These are phyloP conservation scores for Stephania cephalantha DNA, from an alignment of 164 flowering plant genomes.

Conservation along the genomic window DNA sequence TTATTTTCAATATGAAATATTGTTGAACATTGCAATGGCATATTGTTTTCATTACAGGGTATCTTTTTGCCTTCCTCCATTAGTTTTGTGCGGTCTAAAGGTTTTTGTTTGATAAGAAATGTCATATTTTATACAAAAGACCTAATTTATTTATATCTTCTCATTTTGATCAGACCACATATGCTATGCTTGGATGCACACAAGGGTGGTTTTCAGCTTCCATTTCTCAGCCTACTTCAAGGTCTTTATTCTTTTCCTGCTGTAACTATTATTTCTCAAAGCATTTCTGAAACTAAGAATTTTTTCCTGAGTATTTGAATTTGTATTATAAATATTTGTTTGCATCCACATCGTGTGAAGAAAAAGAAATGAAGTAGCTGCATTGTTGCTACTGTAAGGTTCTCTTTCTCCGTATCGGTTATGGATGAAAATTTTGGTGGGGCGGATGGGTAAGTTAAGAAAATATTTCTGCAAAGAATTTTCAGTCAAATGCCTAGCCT, in stretches of 20 bases:
- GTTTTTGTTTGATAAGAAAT: neutral
- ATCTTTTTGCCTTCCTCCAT: neutral
- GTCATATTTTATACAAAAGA: neutral
- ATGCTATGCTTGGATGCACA: slow-evolving; percentile 60
- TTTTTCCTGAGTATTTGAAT: too few species aligned
- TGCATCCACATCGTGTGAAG: too few species aligned
- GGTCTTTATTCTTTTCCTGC: slow-evolving; percentile 29
- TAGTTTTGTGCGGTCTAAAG: neutral
- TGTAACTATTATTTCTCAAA: neutral
- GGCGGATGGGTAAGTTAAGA: too few species aligned
- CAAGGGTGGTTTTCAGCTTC: slow-evolving; percentile 86
- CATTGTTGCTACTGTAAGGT: too few species aligned
- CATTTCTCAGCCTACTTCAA: slow-evolving; percentile 58
- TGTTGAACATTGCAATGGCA: neutral
- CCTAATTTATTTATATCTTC: neutral
- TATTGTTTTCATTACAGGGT: neutral
- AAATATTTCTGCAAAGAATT: too few species aligned
- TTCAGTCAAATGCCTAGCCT: neutral
- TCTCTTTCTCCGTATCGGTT: too few species aligned
- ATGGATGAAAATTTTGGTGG: too few species aligned
- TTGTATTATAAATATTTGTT: too few species aligned
- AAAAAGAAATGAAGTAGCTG: too few species aligned
- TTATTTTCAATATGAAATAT: neutral
- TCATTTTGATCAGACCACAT: slow-evolving; percentile 46
- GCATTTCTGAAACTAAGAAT: neutral